Base-by-base conservation (phyloP, 2,329 filamentous ascomycete species). In the Fusarium scirpi region DNA sequence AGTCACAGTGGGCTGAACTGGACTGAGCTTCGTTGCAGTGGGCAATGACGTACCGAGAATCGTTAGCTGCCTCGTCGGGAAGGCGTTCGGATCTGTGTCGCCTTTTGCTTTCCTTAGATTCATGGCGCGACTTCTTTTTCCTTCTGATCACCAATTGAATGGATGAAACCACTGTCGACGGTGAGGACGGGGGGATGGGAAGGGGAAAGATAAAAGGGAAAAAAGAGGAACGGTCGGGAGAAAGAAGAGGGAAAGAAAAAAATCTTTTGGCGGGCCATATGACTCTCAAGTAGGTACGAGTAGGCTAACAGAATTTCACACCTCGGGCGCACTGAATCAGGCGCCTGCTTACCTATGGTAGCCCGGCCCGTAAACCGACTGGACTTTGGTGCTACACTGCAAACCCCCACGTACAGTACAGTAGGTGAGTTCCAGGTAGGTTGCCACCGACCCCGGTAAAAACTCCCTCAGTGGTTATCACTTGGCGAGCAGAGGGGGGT, bases 11-110 rank as follows among this genome's bases (percentile, higher is more conserved):
- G 34, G 34, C 34, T 38, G 34, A 8, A 30, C 29, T 15, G 29
- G 13, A n/a, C 34, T 38, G 34, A 38, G 34, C 10, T 38, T 11
- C 10, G 34, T 38, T 38, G 34, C 34, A 7, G 9, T 51, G 30
- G 22, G 16, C 18, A 53, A 43, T 53, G 49, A 47, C 62, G 62
- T 66, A 66, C 63, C 63, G 13, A 66, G 63, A 56, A 66, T 66
- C 40, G 48, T 29, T 43, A 66, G 62, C 20, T 66, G 63, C 62
- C 62, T 67, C 24, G 63, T 67, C 16, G 63, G 63, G 45, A 66
- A 66, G 51, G 63, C 63, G 34, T 66, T 62, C 8, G 63, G 62
- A 27, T 66, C 63, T 53, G 60, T 62, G 25, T 49, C 30, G 27
- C 30, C 22, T 40, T 59, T 67, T 55, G 38, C 30, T 46, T 51